phyloP scores from a whole-genome alignment of 1,284 basidiomycete genomes.

The Ceratobasidium sp. region DNA sequence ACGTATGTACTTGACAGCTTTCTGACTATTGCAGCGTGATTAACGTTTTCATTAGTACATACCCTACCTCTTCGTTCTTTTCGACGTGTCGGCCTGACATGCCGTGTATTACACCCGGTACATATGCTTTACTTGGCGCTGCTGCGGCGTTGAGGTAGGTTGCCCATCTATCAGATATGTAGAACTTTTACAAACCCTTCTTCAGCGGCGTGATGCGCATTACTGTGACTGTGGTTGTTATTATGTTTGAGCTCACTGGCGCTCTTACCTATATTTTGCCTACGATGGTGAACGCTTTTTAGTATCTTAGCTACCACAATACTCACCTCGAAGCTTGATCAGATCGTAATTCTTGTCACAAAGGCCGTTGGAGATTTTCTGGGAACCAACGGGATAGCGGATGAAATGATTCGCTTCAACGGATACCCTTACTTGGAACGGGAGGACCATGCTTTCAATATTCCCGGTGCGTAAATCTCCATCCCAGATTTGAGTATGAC shows the following conservation, averaged over 20 bases:
- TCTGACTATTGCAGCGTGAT: neutral
- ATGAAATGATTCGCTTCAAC: conserved; percentile 97
- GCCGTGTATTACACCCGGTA: conserved; percentile 98
- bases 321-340: conserved; percentile 36
- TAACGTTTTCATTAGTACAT: conserved; percentile 61
- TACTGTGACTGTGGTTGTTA: conserved; percentile 97
- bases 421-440: conserved; percentile 95
- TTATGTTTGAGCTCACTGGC: conserved; percentile 99
- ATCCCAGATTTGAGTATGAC: too few relatives aligned
- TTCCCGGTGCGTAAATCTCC: conserved; percentile 76
- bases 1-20: conserved; percentile 58
- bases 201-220: conserved; percentile 94
- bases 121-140: conserved; percentile 94
- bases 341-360: conserved; percentile 96
- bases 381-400: conserved; percentile 92
- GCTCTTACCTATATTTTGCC: conserved; percentile 97
- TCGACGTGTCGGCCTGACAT: conserved; percentile 89
- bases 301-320: neutral
- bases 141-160: conserved; percentile 88
- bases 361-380: conserved; percentile 98
- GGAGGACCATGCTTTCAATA: conserved; percentile 89
- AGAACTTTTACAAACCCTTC: conserved; percentile 43
- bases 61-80: conserved; percentile 86
- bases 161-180: conserved; percentile 12
- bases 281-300: conserved; percentile 78